Conservation (phyloP, 192 early-diverging fungal genomes). For the Dissophora ornata region DNA sequence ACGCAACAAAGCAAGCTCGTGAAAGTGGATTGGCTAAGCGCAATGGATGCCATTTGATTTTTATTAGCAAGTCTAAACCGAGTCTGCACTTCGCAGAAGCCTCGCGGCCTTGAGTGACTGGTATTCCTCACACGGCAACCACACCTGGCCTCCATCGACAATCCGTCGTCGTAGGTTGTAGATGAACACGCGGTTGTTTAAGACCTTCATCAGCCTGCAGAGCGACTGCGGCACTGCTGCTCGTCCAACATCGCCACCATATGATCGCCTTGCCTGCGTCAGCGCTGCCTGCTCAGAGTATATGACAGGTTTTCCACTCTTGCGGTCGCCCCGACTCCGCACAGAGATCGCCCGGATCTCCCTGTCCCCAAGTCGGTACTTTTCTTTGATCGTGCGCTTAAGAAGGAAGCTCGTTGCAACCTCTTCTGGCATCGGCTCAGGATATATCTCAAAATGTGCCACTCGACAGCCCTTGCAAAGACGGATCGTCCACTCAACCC, state of each 20-base stretch:
- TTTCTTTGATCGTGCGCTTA: neutral
- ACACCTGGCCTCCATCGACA: neutral
- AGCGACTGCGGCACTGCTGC: neutral
- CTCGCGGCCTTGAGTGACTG: neutral
- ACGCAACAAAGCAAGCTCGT: too few relatives aligned
- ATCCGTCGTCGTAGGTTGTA: neutral
- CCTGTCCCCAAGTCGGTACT: neutral
- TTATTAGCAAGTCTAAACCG: too few relatives aligned
- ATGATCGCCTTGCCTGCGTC: neutral
- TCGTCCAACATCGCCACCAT: constrained; percentile 16
- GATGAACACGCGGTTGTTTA: neutral
- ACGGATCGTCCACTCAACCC: neutral
- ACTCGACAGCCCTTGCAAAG: constrained; percentile 7
- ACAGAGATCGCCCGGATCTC: neutral
- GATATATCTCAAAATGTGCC: neutral
- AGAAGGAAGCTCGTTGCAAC: neutral
- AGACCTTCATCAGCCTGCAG: neutral
- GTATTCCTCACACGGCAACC: neutral
- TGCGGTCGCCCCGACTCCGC: neutral
- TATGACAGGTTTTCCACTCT: neutral
- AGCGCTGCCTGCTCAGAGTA: neutral
- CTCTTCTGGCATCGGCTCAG: neutral
- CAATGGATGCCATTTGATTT: too few relatives aligned
- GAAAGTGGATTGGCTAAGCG: too few relatives aligned
- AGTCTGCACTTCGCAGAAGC: too few relatives aligned